phyloP scores from a whole-genome alignment of 2,329 filamentous ascomycete genomes.

The Thielaviopsis ethacetica region DNA sequence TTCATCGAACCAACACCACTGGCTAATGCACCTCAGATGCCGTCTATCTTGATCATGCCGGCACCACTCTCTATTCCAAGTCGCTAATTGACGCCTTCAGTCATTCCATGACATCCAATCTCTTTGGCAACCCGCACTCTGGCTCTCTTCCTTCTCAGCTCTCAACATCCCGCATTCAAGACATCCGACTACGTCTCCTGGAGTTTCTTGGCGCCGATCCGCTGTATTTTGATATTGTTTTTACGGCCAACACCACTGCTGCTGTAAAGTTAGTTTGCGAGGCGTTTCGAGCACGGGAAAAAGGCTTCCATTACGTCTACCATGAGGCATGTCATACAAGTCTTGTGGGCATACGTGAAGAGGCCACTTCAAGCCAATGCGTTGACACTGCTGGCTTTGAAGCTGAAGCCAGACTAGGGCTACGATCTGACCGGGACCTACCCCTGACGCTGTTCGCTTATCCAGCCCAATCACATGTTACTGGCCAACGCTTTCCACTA shows the following conservation, averaged over 20 bases:
- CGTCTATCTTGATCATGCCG: slow-evolving; percentile 42
- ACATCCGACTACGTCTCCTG: slow-evolving; percentile 35
- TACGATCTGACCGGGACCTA: slow-evolving; percentile 15
- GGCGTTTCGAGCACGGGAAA: slow-evolving; percentile 33
- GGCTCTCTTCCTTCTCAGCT: slow-evolving; percentile 41
- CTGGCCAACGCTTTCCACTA: slow-evolving; percentile 43
- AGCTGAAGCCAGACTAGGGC: slow-evolving; percentile 19
- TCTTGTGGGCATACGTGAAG: slow-evolving; percentile 52
- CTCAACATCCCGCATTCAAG: slow-evolving; percentile 40
- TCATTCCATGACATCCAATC: slow-evolving; percentile 33
- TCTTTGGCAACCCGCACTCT: slow-evolving; percentile 57
- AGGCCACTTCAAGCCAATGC: slow-evolving; percentile 40
- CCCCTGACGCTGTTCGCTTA: slow-evolving; percentile 37
- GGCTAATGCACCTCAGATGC: slow-evolving; percentile 15
- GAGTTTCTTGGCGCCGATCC: slow-evolving; percentile 42
- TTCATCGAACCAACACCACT: not conserved
- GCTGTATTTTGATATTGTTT: slow-evolving; percentile 42
- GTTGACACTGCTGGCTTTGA: slow-evolving; percentile 35
- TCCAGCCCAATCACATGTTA: slow-evolving; percentile 56
- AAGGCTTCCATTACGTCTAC: slow-evolving; percentile 40
- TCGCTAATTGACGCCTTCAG: slow-evolving; percentile 41
- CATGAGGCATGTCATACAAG: slow-evolving; percentile 47
- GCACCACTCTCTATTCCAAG: slow-evolving; percentile 39
- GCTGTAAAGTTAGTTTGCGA: slow-evolving; percentile 47
- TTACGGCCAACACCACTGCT: slow-evolving; percentile 44